Evolutionary conservation across 768 basidiomycete species (phyloP), one percentile per base, ranked within the genome.

Genomic region (Podaxis mareebaensis): DNA sequence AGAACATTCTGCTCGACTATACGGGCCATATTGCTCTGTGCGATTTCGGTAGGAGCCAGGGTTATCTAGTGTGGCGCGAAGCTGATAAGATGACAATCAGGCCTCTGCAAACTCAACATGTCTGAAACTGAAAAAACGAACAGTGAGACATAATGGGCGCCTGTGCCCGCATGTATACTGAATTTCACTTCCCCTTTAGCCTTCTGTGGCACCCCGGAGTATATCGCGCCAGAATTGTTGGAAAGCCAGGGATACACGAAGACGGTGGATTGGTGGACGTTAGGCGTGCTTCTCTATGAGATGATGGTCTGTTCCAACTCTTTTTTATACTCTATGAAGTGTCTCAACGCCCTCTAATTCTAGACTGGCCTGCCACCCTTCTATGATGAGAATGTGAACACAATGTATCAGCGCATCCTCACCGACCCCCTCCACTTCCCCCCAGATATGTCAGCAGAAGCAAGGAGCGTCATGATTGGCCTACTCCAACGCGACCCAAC

Each of bases 231-330:
- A 0, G 96, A 99, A 73, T 85, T 99, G 40, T 85, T 99, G 66
- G 94, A 96, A 73, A 97, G 92, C 65, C 92, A 94, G 70, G 96
- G 97, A 1, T 98, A 99, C 77, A 96, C 95, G 3, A 96, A 96
- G 72, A 97, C 96, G 0, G 97, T 99, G 15, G 96, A 99, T 71
- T 99, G 96, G 96, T 96, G 93, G 96, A 99, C 96, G 0, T 81
- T 98, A 3, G 97, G 96, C 39, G 96, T 99, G 20, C 83, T 99
- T 58, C 82, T 99, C 49, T 99, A 94, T 71, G 96, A 99, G 78
- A 96, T 98, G 92, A 93, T 93, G 92, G 91, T 89, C 60, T 24
- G 79, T 39, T 13, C 70, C 30, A 54, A 38, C 28, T 57, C 42
- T 30, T 44, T 6, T 11, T 59, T 10, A 33, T 13, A 38, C 39